A percentile compares a stretch with the other conserved stretches of the same genome.
These are phyloP conservation scores for Russula sp. DNA, from an alignment of 768 basidiomycete species.

Conservation along the genomic window DNA sequence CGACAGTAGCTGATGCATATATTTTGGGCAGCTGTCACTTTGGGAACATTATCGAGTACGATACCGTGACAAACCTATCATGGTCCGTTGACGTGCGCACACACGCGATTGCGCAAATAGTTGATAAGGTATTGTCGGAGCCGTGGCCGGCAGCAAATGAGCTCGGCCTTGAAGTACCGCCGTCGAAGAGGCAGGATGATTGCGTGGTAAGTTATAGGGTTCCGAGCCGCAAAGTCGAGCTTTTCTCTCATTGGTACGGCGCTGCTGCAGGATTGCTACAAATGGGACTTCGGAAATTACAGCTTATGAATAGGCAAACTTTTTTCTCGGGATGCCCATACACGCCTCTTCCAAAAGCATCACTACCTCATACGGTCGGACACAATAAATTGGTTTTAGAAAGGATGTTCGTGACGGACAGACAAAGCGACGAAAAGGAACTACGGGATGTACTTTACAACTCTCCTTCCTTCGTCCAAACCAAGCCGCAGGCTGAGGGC, in stretches of 20 bases:
- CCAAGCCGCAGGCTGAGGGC: not conserved
- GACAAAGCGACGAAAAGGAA: not conserved
- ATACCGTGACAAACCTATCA: constrained; percentile 81
- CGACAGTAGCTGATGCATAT: not conserved
- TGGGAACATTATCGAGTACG: constrained; percentile 85
- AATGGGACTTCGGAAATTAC: constrained; percentile 65
- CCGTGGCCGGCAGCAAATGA: constrained; percentile 69
- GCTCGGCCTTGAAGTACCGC: constrained; percentile 60
- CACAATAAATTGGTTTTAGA: not conserved
- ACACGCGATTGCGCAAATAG: constrained; percentile 76
- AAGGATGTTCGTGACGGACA: not conserved
- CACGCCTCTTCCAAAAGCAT: not conserved
- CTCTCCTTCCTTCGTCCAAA: not conserved
- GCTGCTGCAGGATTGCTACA: constrained; percentile 56
- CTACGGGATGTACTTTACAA: not conserved
- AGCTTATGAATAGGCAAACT: not conserved
- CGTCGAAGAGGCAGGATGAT: constrained; percentile 52
- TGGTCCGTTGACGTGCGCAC: constrained; percentile 84
- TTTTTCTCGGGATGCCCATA: not conserved
- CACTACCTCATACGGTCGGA: not conserved
- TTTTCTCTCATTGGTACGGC: not conserved
- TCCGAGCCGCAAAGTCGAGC: constrained; percentile 1
- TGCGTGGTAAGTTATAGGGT: constrained; percentile 54
- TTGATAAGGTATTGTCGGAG: constrained; percentile 65
- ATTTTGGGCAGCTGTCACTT: constrained; percentile 64